Base-by-base conservation (phyloP, 2,329 filamentous ascomycete genomes). In the Diaporthe citrichinensis region DNA sequence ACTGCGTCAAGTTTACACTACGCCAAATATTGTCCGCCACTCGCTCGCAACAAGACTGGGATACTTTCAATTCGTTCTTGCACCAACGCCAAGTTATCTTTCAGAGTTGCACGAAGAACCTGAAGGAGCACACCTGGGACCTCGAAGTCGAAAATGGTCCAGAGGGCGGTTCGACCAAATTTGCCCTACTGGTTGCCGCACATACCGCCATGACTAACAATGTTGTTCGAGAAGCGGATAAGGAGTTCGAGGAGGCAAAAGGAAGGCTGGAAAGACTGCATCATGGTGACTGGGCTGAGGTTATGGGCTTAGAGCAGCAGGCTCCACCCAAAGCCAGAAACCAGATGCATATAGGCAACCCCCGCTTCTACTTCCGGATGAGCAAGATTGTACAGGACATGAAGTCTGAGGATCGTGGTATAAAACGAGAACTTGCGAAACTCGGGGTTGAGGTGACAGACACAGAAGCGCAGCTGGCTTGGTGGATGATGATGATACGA, bases 401-500 rank as follows among this genome's bases (percentile, higher is more conserved):
- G 51, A 55, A 28, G 51, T 55, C 25, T 15, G 51, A 55, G 12
- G 51, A 55, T 55, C 12, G 51, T 55, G 51, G 51, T 28, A 55
- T 55, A 55, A 25, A 12, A 2, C 51, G 28, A 28, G 51, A 55
- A 15, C 51, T 55, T 28, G 51, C 2, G 15, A 55, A 28, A 28
- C n/a, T 55, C 51, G n/a, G 51, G 51, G n/a, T 55, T 14, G 51
- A 28, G 25, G n/a, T 28, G 3, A 14, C n/a, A 55, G 51, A 55
- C 51, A 25, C 51, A 17, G 51, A 28, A 5, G 51, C 51, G n/a
- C 51, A 55, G 51, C 51, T 55, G n/a, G 51, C 51, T 28, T 55
- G 51, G 51, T 55, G 51, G 51, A 55, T 55, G 51, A 55, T 55
- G 51, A 55, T 55, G 51, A 15, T 55, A 55, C n/a, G 51, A 15